Evolutionary conservation across 2,329 filamentous ascomycete genomes (phyloP), one percentile per base, ranked within the genome.

Genomic region (Trichoderma semiorbis): DNA sequence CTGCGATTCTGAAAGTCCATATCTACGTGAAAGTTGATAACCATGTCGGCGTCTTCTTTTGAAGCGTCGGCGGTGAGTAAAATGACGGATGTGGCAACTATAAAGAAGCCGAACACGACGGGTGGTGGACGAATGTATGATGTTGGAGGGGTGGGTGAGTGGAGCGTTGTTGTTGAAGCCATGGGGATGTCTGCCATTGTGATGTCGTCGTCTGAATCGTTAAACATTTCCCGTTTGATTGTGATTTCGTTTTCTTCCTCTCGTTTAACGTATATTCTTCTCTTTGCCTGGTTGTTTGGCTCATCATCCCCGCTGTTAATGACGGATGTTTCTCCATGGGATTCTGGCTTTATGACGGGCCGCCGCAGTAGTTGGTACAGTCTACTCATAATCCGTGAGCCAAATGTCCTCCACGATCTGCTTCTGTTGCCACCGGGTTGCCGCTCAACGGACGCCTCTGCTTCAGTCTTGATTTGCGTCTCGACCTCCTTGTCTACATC

Each of bases 81-180:
- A 57, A 84, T 78, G 26, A 83, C 80, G 0, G 79, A 78, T 3
- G 79, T 79, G 63, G 81, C 80, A 30, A 84, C 75, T 28, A 85
- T 78, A 73, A 84, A 84, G 32, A 85, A 76, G 14, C 83, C 83
- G 69, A 84, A 85, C 14, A 85, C 78, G 26, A 84, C 82, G 5
- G 83, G 82, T 1, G 82, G 81, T 1, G 68, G 72, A 7, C 78
- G 79, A 7, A 77, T 77, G 64, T 80, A 81, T 39, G 55, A 14
- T 11, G 66, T 21, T 3, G 58, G 53, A 8, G 43, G 32, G n/a
- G 24, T 2, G 1, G 24, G 3, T 6, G 14, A 28, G 24, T 30
- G 10, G 6, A 30, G 18, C 28, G 28, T 28, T 5, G 12, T 6
- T 18, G 63, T 1, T 11, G 39, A 43, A 5, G 60, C 58, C 11